These are phyloP conservation scores for Trichoderma koningii DNA, from an alignment of 2,329 filamentous ascomycete genomes.

Conservation along the genomic window DNA sequence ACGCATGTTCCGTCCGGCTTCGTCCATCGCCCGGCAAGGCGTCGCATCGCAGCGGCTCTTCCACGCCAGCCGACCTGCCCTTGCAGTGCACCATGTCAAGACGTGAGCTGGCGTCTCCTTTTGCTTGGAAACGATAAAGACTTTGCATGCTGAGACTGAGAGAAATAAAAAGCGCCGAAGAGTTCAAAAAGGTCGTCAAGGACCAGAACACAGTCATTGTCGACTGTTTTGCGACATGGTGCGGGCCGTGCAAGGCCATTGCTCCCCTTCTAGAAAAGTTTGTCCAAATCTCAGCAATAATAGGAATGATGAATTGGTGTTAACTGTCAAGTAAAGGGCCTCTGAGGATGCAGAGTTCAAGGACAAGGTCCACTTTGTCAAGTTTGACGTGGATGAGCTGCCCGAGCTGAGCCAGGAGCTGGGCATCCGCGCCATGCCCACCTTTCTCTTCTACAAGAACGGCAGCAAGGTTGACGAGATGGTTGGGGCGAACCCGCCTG, in stretches of 20 bases:
- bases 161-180: conserved; percentile 51
- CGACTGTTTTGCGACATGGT: conserved; percentile 89
- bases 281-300: not conserved
- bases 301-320: not conserved
- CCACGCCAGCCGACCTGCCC: conserved; percentile 44
- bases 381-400: conserved; percentile 85
- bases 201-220: conserved; percentile 66
- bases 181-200: conserved; percentile 59
- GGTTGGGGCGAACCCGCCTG: conserved; percentile 76
- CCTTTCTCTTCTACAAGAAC: conserved; percentile 80
- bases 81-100: conserved; percentile 49
- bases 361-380: conserved; percentile 73
- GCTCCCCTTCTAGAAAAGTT: conserved; percentile 63
- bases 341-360: conserved; percentile 48
- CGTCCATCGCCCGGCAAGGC: conserved; percentile 30
- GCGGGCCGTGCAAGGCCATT: conserved; percentile 90
- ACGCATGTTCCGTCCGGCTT: conserved; percentile 28
- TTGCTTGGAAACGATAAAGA: not conserved
- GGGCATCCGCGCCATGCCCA: conserved; percentile 86
- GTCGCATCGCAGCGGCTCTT: conserved; percentile 33
- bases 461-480: conserved; percentile 72
- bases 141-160: not conserved
- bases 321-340: conserved; percentile 28
- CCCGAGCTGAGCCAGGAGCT: conserved; percentile 73
- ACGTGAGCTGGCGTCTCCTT: conserved; percentile 36